phyloP scores from a whole-genome alignment of 371 early-diverging fungal species.

The Choanephora cucurbitarum region DNA sequence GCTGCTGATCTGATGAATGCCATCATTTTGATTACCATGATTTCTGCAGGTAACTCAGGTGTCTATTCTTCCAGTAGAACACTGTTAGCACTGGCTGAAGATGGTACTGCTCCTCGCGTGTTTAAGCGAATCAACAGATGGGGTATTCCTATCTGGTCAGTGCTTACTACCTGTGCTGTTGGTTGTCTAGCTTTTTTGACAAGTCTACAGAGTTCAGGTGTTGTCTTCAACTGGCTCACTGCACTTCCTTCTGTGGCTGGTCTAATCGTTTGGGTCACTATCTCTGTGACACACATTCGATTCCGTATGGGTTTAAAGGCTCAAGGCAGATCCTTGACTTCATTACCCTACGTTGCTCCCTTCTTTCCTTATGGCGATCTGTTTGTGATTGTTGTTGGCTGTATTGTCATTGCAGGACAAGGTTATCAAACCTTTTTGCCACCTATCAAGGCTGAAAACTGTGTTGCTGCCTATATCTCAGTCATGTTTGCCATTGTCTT shows the following conservation, averaged over 20 bases:
- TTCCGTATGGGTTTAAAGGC: constrained; percentile 75
- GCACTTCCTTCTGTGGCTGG: constrained; percentile 72
- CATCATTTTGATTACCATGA: constrained; percentile 64
- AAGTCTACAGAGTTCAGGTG: constrained; percentile 53
- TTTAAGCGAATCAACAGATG: constrained; percentile 51
- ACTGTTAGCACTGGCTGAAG: constrained; percentile 64
- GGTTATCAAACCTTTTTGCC: constrained; percentile 54
- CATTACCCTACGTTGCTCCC: constrained; percentile 71
- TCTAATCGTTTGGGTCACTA: constrained; percentile 79
- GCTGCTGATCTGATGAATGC: constrained; percentile 79
- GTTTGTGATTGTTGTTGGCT: constrained; percentile 56
- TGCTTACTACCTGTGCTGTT: constrained; percentile 54
- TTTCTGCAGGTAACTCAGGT: constrained; percentile 76
- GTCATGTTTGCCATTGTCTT: constrained; percentile 48
- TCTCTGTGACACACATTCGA: constrained; percentile 72
- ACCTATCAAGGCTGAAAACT: constrained; percentile 34
- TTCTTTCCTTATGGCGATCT: constrained; percentile 74
- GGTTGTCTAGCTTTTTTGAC: constrained; percentile 59
- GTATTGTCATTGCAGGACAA: constrained; percentile 64
- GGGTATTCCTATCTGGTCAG: constrained; percentile 63
- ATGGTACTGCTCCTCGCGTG: constrained; percentile 64
- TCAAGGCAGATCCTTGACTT: constrained; percentile 63
- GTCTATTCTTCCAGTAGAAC: constrained; percentile 72
- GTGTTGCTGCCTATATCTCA: constrained; percentile 51
- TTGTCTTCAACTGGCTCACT: constrained; percentile 71